Evolutionary conservation across 2,329 filamentous ascomycete genomes (phyloP).

Genomic region (Macrophomina phaseolina): DNA sequence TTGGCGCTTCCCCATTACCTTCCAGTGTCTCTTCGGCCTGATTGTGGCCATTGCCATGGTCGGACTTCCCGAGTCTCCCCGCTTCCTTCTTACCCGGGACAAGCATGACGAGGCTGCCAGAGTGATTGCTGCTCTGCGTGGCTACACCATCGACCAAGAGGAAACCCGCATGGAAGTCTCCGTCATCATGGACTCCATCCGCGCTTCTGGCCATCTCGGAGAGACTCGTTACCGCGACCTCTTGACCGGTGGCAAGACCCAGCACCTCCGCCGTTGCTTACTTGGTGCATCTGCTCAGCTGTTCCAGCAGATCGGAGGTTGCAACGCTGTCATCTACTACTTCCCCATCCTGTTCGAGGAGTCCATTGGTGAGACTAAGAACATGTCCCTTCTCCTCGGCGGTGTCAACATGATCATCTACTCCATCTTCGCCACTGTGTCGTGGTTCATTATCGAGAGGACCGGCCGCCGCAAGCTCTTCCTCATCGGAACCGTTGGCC

Average conservation of each 20-base stretch:
- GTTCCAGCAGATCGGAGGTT: conserved; percentile 66
- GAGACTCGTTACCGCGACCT: conserved; percentile 57
- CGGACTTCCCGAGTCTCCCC: conserved; percentile 63
- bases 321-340: conserved; percentile 54
- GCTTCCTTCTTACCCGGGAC: conserved; percentile 64
- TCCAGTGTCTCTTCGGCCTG: conserved; percentile 58
- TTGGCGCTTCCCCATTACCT: conserved; percentile 61
- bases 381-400: conserved; percentile 51
- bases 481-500: conserved; percentile 53
- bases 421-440: conserved; percentile 61
- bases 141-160: conserved; percentile 55
- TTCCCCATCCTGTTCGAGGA: conserved; percentile 49
- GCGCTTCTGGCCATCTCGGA: conserved; percentile 48
- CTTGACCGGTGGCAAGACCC: conserved; percentile 67
- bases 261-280: conserved; percentile 69
- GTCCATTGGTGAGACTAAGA: conserved; percentile 57
- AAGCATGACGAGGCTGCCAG: conserved; percentile 55
- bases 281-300: conserved; percentile 64
- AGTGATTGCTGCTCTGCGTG: conserved; percentile 59
- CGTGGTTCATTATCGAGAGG: conserved; percentile 69
- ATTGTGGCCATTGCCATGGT: conserved; percentile 51
- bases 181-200: conserved; percentile 65
- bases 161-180: conserved; percentile 66
- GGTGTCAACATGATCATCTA: conserved; percentile 63
- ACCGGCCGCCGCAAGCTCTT: conserved; percentile 57